Conservation (phyloP, 2,329 filamentous ascomycete species). For the Pseudocercospora fuligena region DNA sequence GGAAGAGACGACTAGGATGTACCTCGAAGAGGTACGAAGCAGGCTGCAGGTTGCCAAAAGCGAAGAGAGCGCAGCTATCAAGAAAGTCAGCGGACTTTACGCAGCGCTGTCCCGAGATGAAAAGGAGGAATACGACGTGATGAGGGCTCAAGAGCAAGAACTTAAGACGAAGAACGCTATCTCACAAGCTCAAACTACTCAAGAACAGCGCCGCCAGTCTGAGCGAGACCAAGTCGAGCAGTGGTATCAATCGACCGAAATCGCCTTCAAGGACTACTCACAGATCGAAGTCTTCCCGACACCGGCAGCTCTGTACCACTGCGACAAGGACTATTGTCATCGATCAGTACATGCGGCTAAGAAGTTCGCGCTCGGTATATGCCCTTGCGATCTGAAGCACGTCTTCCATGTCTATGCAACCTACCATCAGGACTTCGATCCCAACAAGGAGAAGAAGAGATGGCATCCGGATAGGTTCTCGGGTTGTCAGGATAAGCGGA, state of each 20-base stretch:
- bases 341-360: neutral
- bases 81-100: neutral
- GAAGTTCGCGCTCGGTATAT: neutral
- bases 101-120: neutral
- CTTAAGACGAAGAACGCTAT: neutral
- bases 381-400: neutral
- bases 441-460: neutral
- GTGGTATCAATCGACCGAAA: neutral
- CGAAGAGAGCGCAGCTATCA: neutral
- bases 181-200: neutral
- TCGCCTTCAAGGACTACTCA: neutral
- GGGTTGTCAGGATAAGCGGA: neutral
- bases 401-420: neutral
- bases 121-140: neutral
- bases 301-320: neutral
- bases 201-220: neutral
- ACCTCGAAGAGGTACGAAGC: neutral
- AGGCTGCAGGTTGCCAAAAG: neutral
- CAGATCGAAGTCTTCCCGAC: neutral
- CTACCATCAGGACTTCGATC: neutral
- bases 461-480: conserved; percentile 3
- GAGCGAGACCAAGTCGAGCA: neutral
- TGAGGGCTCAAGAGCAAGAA: neutral
- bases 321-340: neutral
- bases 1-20: neutral